phyloP scores from a whole-genome alignment of 2,329 filamentous ascomycete species.

The Arthrobotrys musiformis region DNA sequence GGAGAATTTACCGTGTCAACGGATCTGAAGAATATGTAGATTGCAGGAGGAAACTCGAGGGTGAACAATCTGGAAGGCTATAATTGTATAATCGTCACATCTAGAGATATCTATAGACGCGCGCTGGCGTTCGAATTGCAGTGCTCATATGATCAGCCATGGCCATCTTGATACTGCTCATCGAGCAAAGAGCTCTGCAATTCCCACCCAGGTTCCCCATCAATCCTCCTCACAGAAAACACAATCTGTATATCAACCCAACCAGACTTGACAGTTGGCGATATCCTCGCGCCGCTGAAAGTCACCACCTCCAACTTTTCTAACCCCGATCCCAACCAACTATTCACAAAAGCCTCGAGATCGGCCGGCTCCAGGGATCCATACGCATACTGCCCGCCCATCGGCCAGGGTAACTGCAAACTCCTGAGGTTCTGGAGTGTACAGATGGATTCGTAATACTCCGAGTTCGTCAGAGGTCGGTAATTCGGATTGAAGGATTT shows the following conservation, averaged over 20 bases:
- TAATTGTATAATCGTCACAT: no score
- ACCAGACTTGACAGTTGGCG: no score
- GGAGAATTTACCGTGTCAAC: no score
- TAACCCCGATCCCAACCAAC: background rate
- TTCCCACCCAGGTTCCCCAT: background rate
- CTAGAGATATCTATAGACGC: no score
- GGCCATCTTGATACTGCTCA: no score
- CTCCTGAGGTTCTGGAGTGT: background rate
- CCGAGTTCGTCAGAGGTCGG: background rate
- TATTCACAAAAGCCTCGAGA: background rate
- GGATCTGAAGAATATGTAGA: no score
- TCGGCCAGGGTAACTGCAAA: background rate
- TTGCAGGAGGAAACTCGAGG: no score
- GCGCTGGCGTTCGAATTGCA: no score
- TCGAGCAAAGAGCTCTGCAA: background rate
- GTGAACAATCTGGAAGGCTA: no score
- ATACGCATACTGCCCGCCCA: background rate
- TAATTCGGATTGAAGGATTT: background rate
- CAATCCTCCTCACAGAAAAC: background rate
- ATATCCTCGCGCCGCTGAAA: background rate
- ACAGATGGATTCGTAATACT: background rate
- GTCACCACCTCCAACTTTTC: background rate
- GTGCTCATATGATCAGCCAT: no score
- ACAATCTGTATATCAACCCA: background rate
- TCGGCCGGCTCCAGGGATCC: background rate